Conservation (phyloP, 1,284 basidiomycete species). For the Moesziomyces sp. region DNA sequence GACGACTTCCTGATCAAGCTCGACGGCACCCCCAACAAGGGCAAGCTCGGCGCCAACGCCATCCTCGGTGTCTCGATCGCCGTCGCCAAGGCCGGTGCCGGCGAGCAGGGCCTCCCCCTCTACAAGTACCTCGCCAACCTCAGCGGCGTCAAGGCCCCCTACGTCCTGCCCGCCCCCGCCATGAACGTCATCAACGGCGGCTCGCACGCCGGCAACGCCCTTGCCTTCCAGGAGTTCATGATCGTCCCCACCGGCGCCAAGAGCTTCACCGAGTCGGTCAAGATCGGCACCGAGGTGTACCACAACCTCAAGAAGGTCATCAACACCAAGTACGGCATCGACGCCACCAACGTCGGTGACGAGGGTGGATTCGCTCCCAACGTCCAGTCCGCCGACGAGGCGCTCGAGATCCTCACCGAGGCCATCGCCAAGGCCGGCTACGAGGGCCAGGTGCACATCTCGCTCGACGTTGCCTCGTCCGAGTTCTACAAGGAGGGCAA, state of each 20-base stretch:
- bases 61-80: constrained; percentile 99
- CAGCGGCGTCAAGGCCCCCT: constrained; percentile 91
- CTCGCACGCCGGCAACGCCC: constrained; percentile 98
- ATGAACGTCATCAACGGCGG: constrained; percentile 99
- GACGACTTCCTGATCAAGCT: constrained; percentile 99
- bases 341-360: constrained; percentile 99
- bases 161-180: constrained; percentile 77
- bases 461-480: constrained; percentile 97
- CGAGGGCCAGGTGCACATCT: constrained; percentile 98
- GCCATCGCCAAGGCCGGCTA: constrained; percentile 98
- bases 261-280: constrained; percentile 95
- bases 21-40: constrained; percentile 98
- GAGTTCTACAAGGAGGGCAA: constrained; percentile 99
- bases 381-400: constrained; percentile 95
- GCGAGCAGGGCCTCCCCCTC: constrained; percentile 79
- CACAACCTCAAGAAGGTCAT: constrained; percentile 99
- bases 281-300: constrained; percentile 98
- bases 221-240: constrained; percentile 91
- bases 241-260: constrained; percentile 98
- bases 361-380: constrained; percentile 99
- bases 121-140: constrained; percentile 97
- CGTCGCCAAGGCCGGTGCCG: constrained; percentile 88
- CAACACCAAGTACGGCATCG: constrained; percentile 98
- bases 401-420: constrained; percentile 92
- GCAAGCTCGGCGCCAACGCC: constrained; percentile 98